phyloP scores from a whole-genome alignment of 1,284 basidiomycete genomes.

The Heliocybe sulcata region DNA sequence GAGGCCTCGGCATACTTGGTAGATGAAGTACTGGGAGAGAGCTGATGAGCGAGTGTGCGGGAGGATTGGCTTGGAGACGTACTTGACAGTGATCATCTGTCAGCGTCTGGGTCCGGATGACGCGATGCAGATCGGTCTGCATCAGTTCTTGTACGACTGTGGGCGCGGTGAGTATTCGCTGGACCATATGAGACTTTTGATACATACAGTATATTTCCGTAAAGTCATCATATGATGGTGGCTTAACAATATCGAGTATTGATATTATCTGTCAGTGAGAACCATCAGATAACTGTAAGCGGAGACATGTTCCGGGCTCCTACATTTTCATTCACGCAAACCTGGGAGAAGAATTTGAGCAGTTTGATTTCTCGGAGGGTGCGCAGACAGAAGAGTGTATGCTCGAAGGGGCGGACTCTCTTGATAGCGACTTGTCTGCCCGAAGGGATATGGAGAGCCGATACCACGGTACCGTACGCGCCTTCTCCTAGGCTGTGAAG shows the following conservation, averaged over 20 bases:
- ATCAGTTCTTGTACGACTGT: slow-evolving; percentile 85
- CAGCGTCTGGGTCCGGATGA: slow-evolving; percentile 83
- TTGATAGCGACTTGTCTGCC: slow-evolving; percentile 72
- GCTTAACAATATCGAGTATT: slow-evolving; percentile 82
- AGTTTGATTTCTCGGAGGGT: slow-evolving; percentile 78
- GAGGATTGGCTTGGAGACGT: neutral
- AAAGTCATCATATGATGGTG: slow-evolving; percentile 68
- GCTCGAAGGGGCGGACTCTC: slow-evolving; percentile 82
- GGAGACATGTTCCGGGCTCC: slow-evolving; percentile 10
- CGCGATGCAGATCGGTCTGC: slow-evolving; percentile 88
- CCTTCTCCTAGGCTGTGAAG: slow-evolving; percentile 74
- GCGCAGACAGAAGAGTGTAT: slow-evolving; percentile 72
- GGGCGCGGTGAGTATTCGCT: slow-evolving; percentile 4
- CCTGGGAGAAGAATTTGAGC: slow-evolving; percentile 78
- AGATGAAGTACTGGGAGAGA: slow-evolving; percentile 53
- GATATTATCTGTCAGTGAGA: slow-evolving; percentile 60
- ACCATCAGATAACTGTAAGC: slow-evolving; percentile 15
- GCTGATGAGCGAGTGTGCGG: slow-evolving; percentile 6
- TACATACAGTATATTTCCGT: slow-evolving; percentile 74
- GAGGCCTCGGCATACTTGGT: slow-evolving; percentile 74
- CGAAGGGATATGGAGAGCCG: slow-evolving; percentile 59
- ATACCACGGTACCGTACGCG: slow-evolving; percentile 67
- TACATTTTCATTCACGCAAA: slow-evolving; percentile 76
- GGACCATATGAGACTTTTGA: neutral
- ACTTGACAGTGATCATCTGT: slow-evolving; percentile 45